Conservation (phyloP, 2,329 filamentous ascomycete species). For the Colletotrichum zoysiae region DNA sequence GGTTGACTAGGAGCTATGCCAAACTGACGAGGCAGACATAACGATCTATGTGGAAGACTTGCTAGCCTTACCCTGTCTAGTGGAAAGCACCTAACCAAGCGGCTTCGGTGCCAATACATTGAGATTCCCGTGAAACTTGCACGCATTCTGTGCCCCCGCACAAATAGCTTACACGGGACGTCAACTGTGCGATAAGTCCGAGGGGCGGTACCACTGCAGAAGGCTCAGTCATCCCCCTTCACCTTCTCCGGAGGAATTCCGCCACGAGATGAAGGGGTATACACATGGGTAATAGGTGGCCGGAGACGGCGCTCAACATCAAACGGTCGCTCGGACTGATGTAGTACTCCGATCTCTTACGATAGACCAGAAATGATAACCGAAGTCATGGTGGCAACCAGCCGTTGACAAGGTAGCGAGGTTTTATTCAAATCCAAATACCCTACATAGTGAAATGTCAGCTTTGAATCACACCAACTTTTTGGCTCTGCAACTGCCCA, state of each 20-base stretch:
- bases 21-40: background rate
- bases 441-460: background rate
- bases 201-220: background rate
- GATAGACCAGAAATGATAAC: background rate
- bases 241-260: background rate
- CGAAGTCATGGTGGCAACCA: background rate
- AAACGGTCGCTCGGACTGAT: background rate
- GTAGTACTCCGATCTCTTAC: background rate
- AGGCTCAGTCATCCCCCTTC: slow-evolving; percentile 2
- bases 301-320: background rate
- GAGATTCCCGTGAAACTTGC: background rate
- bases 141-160: background rate
- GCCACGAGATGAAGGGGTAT: background rate
- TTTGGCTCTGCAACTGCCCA: too few relatives aligned
- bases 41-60: background rate
- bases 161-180: slow-evolving; percentile 1
- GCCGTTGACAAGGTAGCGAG: background rate
- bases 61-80: background rate
- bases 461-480: background rate
- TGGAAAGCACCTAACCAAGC: slow-evolving; percentile 14
- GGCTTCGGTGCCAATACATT: slow-evolving; percentile 18
- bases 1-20: background rate
- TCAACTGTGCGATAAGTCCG: background rate
- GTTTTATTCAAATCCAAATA: background rate
- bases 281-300: background rate